Base-by-base conservation (phyloP, 345 rosid genomes). In the Gossypium raimondii region DNA sequence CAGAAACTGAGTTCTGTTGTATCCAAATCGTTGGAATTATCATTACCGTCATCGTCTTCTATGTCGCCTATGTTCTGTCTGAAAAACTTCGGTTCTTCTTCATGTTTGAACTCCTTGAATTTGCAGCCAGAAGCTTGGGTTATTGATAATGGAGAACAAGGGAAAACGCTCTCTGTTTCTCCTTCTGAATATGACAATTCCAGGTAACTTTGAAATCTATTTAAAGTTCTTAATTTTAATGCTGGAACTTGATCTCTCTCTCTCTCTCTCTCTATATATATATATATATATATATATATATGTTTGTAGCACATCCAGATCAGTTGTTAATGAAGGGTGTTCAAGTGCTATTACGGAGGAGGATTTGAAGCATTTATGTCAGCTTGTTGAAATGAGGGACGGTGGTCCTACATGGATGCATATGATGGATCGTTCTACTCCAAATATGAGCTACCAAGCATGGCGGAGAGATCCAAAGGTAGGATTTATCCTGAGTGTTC, bases 381-480 rank as follows among this genome's bases (percentile, higher is more conserved):
- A 77, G 55, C 88, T 90, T 70, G 88, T 84, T 56, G 92, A 88
- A 86, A 81, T 84, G 83, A 93, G 80, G 77, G 95, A 92, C 79
- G 96, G 90, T 75, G 93, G 92, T 62, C 90, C 84, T 57, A 38
- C 86, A 47, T 92, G 98, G 96, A 82, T 75, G 73, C 84, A 83
- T 64, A 86, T 93, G 86, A 92, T 93, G 93, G 92, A 90, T 79
- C 86, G 92, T 62, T 85, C 83, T 48, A 87, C 83, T 16, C 41
- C 86, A 60, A 85, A 81, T 65, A 85, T 92, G 93, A 79, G 75
- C 62, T 93, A 89, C 79, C 89, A 89, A 74, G 95, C 97, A 70
- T 89, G 93, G 91, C 75, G 86, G 63, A 86, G 98, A 79, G 96
- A 91, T 72, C 87, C 88, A 20, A 80, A 85, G 89, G 94, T 88